These are phyloP conservation scores for Lepiota subincarnata DNA, from an alignment of 768 basidiomycete species.

Conservation along the genomic window DNA sequence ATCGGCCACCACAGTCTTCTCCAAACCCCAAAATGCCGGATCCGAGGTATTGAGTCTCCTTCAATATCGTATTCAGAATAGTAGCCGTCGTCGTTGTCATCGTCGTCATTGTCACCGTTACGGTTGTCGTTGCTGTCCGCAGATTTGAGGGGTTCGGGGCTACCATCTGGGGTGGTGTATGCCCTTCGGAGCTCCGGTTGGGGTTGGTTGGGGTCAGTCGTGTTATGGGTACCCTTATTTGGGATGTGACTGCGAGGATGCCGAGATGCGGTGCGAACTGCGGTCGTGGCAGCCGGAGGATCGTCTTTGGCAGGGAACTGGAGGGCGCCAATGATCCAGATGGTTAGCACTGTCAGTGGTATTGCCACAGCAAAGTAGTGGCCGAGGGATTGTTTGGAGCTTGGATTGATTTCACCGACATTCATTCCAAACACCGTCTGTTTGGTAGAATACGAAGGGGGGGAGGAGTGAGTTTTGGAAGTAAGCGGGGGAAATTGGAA, in stretches of 20 bases:
- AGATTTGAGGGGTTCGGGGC: background rate
- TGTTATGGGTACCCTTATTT: too few relatives aligned
- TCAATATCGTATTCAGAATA: too few relatives aligned
- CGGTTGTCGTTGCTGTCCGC: background rate
- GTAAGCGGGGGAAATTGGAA: background rate
- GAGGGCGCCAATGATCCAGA: slow-evolving; percentile 44
- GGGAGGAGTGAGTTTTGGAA: background rate
- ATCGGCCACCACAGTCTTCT: slow-evolving; percentile 6
- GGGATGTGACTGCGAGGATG: too few relatives aligned
- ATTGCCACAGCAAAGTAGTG: slow-evolving; percentile 37
- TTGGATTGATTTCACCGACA: slow-evolving; percentile 28
- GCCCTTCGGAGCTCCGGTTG: background rate
- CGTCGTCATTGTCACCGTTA: background rate
- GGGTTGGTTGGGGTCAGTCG: too few relatives aligned
- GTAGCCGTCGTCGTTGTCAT: background rate
- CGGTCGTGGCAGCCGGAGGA: background rate
- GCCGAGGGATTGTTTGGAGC: slow-evolving; percentile 27
- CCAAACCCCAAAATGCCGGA: background rate
- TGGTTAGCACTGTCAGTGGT: slow-evolving; percentile 35
- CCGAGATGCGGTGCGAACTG: background rate
- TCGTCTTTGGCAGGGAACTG: slow-evolving; percentile 24
- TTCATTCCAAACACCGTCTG: slow-evolving; percentile 51
- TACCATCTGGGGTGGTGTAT: background rate
- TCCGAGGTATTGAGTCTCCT: too few relatives aligned
- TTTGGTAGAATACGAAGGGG: too few relatives aligned